Conservation (phyloP, 768 basidiomycete species). For the Trametes gibbosa region DNA sequence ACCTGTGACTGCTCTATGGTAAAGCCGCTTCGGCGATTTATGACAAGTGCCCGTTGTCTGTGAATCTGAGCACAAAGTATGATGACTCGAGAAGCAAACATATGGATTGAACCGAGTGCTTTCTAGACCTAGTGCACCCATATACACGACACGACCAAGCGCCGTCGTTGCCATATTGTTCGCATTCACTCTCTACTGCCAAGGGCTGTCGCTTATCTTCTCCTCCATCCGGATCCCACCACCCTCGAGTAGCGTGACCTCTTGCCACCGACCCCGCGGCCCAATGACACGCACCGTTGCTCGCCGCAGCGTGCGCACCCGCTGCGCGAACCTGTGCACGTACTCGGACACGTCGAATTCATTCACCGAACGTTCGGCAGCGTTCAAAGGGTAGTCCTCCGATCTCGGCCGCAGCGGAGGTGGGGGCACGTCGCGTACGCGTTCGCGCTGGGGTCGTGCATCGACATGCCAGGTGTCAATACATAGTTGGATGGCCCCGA, state of each 20-base stretch:
- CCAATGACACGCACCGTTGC: neutral
- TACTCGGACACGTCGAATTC: neutral
- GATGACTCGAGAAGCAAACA: too few species aligned
- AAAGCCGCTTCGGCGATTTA: too few species aligned
- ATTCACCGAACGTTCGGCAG: neutral
- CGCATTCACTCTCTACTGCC: too few species aligned
- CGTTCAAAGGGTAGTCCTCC: neutral
- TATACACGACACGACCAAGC: too few species aligned
- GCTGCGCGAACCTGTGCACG: neutral
- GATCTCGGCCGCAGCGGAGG: too few species aligned
- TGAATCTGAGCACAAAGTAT: too few species aligned
- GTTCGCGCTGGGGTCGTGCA: neutral
- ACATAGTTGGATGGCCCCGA: neutral
- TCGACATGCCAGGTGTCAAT: neutral
- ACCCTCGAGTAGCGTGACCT: neutral
- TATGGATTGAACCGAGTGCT: too few species aligned
- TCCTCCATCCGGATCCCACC: neutral
- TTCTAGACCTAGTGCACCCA: too few species aligned
- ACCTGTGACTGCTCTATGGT: too few species aligned
- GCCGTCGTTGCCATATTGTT: too few species aligned
- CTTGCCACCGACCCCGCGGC: neutral
- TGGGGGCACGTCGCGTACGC: neutral
- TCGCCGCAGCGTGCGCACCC: neutral
- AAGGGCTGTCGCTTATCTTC: too few species aligned
- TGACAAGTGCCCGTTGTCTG: too few species aligned